These are phyloP conservation scores for Ascochyta fabae DNA, from an alignment of 2,329 filamentous ascomycete species.

Conservation along the genomic window DNA sequence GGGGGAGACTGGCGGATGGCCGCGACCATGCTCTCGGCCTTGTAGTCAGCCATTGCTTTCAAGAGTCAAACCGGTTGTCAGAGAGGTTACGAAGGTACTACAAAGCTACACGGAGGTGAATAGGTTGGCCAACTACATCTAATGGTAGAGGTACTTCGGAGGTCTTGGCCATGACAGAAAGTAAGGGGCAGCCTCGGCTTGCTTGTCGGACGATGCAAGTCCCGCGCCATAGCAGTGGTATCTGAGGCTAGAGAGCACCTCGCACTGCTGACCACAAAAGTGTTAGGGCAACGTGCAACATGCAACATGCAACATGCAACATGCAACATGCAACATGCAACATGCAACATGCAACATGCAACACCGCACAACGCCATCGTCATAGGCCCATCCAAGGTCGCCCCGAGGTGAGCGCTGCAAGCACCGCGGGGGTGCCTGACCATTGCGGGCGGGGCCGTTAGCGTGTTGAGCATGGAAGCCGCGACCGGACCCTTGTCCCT, in stretches of 20 bases:
- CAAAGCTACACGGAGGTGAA: background rate
- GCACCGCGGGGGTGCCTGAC: constrained; percentile 14
- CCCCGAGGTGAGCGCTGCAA: background rate
- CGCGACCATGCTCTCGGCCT: constrained; percentile 26
- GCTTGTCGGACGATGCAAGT: background rate
- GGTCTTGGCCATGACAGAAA: constrained; percentile 1
- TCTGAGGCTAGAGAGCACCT: background rate
- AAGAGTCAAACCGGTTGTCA: background rate
- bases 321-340: background rate
- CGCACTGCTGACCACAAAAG: constrained; percentile 10
- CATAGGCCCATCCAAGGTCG: background rate
- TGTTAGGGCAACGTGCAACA: background rate
- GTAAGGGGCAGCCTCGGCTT: constrained; percentile 8
- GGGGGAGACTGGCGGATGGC: constrained; percentile 48
- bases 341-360: background rate
- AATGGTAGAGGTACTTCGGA: constrained; percentile 1
- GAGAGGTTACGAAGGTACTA: background rate
- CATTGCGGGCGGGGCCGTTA: constrained; percentile 9
- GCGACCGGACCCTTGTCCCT: constrained; percentile 7
- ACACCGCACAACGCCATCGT: background rate
- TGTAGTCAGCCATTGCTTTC: constrained; percentile 31
- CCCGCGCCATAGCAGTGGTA: constrained; percentile 1
- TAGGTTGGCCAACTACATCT: background rate
- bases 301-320: background rate
- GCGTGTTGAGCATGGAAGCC: constrained; percentile 6